Evolutionary conservation across 2,329 filamentous ascomycete species (phyloP).

Genomic region (Aspergillus piperis): DNA sequence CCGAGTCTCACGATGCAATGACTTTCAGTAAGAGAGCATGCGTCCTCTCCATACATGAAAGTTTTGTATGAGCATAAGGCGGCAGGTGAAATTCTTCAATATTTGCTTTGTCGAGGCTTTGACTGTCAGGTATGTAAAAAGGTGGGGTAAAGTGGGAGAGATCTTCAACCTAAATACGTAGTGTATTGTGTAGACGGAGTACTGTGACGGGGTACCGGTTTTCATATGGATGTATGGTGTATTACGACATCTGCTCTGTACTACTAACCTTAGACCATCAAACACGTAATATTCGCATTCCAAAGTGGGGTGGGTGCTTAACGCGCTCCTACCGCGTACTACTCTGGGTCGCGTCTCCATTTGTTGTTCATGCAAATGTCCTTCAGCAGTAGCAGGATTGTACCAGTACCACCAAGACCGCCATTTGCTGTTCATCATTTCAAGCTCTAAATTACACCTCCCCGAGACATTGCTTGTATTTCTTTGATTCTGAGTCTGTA

Average conservation of each 20-base stretch:
- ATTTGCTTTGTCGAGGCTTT: background rate
- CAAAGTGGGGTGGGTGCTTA: background rate
- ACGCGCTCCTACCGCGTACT: background rate
- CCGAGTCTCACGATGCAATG: background rate
- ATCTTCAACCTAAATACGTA: background rate
- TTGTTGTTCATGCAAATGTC: background rate
- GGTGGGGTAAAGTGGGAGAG: background rate
- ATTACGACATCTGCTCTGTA: background rate
- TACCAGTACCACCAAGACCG: background rate
- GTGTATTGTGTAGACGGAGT: background rate
- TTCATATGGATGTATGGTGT: background rate
- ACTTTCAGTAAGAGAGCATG: background rate
- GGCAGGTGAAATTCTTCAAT: background rate
- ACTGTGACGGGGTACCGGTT: too few relatives aligned
- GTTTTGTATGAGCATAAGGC: background rate
- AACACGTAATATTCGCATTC: background rate
- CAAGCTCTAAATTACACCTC: background rate
- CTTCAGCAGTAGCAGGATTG: background rate
- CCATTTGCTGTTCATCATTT: too few relatives aligned
- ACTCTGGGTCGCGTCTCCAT: background rate
- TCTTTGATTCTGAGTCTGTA: background rate
- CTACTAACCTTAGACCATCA: background rate
- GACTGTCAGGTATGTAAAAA: background rate
- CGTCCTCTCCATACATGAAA: background rate
- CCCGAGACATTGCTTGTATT: too few relatives aligned